phyloP scores from a whole-genome alignment of 2,329 filamentous ascomycete genomes.

The Hymenoscyphus linearis region DNA sequence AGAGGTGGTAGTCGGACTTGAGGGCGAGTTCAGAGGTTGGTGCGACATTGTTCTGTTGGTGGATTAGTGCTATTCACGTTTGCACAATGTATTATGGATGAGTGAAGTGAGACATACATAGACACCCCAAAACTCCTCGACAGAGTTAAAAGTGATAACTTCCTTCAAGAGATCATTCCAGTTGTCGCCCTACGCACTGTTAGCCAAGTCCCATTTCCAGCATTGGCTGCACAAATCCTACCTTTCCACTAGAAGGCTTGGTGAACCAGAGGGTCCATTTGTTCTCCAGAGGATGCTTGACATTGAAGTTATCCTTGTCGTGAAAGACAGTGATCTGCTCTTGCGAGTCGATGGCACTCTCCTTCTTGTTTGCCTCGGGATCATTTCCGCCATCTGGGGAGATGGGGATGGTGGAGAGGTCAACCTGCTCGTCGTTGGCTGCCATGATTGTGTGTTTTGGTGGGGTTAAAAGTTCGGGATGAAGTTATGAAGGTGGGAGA shows the following conservation, averaged over 20 bases:
- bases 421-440: slow-evolving; percentile 47
- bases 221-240: slow-evolving; percentile 34
- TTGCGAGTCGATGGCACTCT: slow-evolving; percentile 42
- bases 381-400: slow-evolving; percentile 57
- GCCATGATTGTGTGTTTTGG: slow-evolving; percentile 23
- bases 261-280: slow-evolving; percentile 99
- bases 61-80: slow-evolving; percentile 10
- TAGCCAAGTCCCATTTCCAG: slow-evolving; percentile 16
- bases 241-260: slow-evolving; percentile 94
- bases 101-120: slow-evolving; percentile 64
- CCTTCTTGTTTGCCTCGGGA: slow-evolving; percentile 39
- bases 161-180: slow-evolving; percentile 98
- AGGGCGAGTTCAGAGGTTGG: slow-evolving; percentile 90
- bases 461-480: slow-evolving; percentile 2
- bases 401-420: slow-evolving; percentile 63
- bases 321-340: slow-evolving; percentile 93
- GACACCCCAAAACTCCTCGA: slow-evolving; percentile 99
- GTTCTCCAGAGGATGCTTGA: slow-evolving; percentile 97
- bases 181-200: slow-evolving; percentile 71
- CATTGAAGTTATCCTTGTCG: slow-evolving; percentile 98
- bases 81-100: not conserved
- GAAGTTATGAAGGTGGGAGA: not conserved
- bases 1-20: slow-evolving; percentile 99
- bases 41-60: slow-evolving; percentile 88
- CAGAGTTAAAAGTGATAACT: slow-evolving; percentile 96